phyloP scores from a whole-genome alignment of 2,329 filamentous ascomycete species.

The Aspergillus vadensis region DNA sequence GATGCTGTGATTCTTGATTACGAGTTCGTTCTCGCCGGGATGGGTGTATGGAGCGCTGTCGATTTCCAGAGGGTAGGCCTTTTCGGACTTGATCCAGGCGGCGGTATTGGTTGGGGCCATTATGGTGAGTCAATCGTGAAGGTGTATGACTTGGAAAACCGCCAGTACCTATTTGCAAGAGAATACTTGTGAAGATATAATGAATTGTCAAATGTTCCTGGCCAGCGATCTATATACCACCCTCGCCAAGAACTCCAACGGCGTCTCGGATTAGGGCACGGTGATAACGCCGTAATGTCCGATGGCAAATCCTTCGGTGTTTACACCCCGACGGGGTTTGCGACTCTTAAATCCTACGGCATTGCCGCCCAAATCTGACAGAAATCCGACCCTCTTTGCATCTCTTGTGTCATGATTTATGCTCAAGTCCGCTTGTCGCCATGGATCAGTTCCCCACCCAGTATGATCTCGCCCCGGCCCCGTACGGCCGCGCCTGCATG shows the following conservation, averaged over 20 bases:
- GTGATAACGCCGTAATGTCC: constrained; percentile 3
- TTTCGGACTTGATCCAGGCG: constrained; percentile 38
- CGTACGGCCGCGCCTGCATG: constrained; percentile 22
- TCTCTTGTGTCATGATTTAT: not conserved
- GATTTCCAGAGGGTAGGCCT: constrained; percentile 36
- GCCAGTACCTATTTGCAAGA: too few relatives aligned
- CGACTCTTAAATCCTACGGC: not conserved
- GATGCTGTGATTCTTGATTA: constrained; percentile 44
- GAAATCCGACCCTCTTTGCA: not conserved
- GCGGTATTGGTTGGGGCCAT: constrained; percentile 31
- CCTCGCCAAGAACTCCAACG: too few relatives aligned
- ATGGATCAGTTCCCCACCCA: not conserved
- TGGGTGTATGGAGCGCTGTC: constrained; percentile 39
- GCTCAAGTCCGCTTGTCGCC: not conserved
- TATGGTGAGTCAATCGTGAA: not conserved
- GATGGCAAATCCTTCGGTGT: not conserved
- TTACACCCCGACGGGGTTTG: constrained; percentile 7
- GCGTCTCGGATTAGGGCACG: not conserved
- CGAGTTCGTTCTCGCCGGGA: constrained; percentile 40
- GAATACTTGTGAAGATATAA: too few relatives aligned
- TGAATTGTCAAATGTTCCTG: too few relatives aligned
- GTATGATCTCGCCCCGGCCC: constrained; percentile 11
- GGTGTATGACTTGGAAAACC: too few relatives aligned
- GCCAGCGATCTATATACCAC: too few relatives aligned
- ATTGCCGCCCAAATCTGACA: not conserved